Conservation (phyloP, 345 rosid species). For the Hibiscus trionum region DNA sequence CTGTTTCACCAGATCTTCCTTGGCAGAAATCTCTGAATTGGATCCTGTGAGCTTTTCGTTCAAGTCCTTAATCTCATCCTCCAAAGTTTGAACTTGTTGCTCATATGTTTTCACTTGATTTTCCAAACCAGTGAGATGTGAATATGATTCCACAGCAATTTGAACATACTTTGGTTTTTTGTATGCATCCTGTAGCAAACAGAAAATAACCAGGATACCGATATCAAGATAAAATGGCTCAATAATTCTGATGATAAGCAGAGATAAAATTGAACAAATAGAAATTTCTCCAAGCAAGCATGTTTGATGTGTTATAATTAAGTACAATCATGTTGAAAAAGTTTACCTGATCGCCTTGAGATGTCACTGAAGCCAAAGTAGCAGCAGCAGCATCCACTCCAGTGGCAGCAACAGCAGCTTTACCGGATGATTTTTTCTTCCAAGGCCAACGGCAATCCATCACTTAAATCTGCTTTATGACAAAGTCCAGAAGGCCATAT, state of each 20-base stretch:
- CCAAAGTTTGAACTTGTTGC: not conserved
- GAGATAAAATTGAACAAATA: too few species aligned
- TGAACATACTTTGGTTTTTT: not conserved
- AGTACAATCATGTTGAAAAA: not conserved
- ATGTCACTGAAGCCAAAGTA: slow-evolving; percentile 12
- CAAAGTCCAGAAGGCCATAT: not conserved
- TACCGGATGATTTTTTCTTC: slow-evolving; percentile 95
- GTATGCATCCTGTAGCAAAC: not conserved
- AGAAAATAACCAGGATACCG: not conserved
- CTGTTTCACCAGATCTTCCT: not conserved
- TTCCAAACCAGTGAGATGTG: not conserved
- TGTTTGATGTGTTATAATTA: not conserved
- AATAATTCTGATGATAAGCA: not conserved
- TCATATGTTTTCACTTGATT: not conserved
- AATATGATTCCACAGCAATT: not conserved
- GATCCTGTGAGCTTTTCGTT: not conserved
- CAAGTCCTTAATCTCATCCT: not conserved
- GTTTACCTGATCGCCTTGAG: slow-evolving; percentile 21
- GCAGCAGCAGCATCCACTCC: slow-evolving; percentile 31
- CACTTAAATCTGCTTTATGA: slow-evolving; percentile 7
- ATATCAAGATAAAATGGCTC: not conserved
- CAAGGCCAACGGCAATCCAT: slow-evolving; percentile 98
- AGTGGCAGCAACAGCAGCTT: slow-evolving; percentile 27
- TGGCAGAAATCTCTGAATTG: not conserved
- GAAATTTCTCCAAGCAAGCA: not conserved